A percentile compares a stretch with the other conserved stretches of the same genome.
phyloP scores from a whole-genome alignment of 306 rosid genomes.

The Ochetophila trinervis region DNA sequence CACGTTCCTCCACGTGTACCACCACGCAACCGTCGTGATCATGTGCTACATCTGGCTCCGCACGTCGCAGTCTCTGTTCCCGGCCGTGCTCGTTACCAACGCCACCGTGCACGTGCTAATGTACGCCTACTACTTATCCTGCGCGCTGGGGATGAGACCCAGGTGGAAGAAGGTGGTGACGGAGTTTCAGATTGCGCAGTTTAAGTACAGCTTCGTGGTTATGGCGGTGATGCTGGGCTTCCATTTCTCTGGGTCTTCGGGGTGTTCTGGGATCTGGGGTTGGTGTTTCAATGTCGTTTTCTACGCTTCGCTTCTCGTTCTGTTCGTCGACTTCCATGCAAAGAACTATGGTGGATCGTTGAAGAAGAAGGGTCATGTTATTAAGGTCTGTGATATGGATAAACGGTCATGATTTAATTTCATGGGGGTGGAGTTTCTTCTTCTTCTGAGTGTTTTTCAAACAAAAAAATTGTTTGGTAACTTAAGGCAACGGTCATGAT shows the following conservation, averaged over 20 bases:
- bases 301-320: conserved; percentile 67
- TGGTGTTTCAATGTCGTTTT: conserved; percentile 84
- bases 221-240: conserved; percentile 53
- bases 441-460: too few species aligned
- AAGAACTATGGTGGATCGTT: conserved; percentile 38
- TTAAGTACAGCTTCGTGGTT: conserved; percentile 63
- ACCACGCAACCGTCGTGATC: conserved; percentile 72
- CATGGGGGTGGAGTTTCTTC: too few species aligned
- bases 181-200: conserved; percentile 75
- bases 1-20: conserved; percentile 90
- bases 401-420: too few species aligned
- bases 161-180: conserved; percentile 80
- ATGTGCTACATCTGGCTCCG: conserved; percentile 80
- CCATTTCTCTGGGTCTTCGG: conserved; percentile 47
- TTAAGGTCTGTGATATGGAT: too few species aligned
- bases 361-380: too few species aligned
- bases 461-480: too few species aligned
- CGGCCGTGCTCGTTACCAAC: conserved; percentile 70
- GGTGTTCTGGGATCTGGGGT: conserved; percentile 70
- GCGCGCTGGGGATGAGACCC: conserved; percentile 56
- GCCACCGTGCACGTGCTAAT: conserved; percentile 74
- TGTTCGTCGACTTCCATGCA: conserved; percentile 64
- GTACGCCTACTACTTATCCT: conserved; percentile 73
- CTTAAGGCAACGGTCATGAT: too few species aligned
- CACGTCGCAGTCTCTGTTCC: conserved; percentile 72